phyloP scores from a whole-genome alignment of 163 green algal species.

The Volvox carteri region DNA sequence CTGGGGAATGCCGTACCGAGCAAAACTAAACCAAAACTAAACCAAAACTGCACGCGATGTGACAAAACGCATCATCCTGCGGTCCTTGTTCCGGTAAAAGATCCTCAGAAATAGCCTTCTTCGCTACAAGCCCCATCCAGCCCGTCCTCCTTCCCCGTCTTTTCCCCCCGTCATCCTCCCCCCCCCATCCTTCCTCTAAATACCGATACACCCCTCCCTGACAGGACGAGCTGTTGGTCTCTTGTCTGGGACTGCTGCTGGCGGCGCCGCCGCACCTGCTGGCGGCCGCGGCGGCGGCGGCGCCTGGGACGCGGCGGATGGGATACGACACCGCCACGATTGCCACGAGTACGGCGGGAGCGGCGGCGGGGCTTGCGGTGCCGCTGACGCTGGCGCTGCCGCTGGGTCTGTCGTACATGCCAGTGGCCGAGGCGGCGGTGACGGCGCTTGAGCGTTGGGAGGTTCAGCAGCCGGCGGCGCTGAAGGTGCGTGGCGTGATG shows the following conservation, averaged over 20 bases:
- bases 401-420: constrained; percentile 65
- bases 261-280: constrained; percentile 41
- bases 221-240: constrained; percentile 52
- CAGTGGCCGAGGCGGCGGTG: constrained; percentile 68
- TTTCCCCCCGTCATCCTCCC: neutral
- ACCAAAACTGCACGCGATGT: too few species aligned
- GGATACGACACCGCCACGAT: too few species aligned
- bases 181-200: too few species aligned
- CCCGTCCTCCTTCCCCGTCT: neutral
- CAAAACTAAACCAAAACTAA: too few species aligned
- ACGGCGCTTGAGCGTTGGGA: constrained; percentile 70
- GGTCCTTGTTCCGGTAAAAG: too few species aligned
- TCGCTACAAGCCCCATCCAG: neutral
- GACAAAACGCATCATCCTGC: too few species aligned
- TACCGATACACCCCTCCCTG: too few species aligned
- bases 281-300: neutral
- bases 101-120: too few species aligned
- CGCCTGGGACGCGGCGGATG: neutral
- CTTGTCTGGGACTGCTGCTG: constrained; percentile 44
- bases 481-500: constrained; percentile 33
- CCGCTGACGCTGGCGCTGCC: constrained; percentile 60
- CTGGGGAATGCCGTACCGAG: too few species aligned
- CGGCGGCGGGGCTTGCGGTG: neutral
- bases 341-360: neutral
- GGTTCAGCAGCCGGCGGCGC: constrained; percentile 37